Base-by-base conservation (phyloP, 805 yeast species). In the Ogataea methylovora region DNA sequence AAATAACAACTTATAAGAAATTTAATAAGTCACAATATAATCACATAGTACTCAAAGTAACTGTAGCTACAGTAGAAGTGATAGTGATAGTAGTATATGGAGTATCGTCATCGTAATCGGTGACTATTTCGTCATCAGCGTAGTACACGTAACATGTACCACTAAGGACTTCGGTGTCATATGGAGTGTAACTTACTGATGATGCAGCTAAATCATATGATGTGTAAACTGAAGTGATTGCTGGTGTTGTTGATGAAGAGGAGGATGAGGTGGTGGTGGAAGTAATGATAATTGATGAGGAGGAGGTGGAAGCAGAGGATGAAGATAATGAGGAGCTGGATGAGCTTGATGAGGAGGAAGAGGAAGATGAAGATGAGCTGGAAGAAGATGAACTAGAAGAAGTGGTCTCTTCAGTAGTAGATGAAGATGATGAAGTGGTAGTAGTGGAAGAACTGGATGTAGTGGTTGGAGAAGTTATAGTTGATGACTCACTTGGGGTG, bases 351-450 rank as follows among this genome's bases (percentile, higher is more conserved):
- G 42, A 31, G 3, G 43, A 23, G 4, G 34, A 13, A n/a, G 40
- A 27, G 10, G 70, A 58, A 25, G 65, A 54, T 3, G 71, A 58
- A 5, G 56, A 42, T 38, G 52, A 49, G 20, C 60, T 38, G 17
- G 68, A 56, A n/a, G 63, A 43, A 5, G 67, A 56, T 15, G 65
- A 51, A 10, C 71, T 40, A 49, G 38, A 44, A 35, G 50, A 58
- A 56, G 55, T 61, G 58, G 49, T 59, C 61, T 48, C 56, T 56
- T 49, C 58, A 51, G 33, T 63, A 61, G 36, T 51, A 33, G 51
- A 67, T 45, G 27, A 56, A 41, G 20, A 48, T 40, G 36, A 14
- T 14, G 56, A 38, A 7, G 70, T 63, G 32, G 55, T 43, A 8
- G 56, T 45, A 39, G 36, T 13, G 10, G 40, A 60, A 43, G 40